These are phyloP conservation scores for Neofusicoccum laricinum DNA, from an alignment of 2,329 filamentous ascomycete species.

Conservation along the genomic window DNA sequence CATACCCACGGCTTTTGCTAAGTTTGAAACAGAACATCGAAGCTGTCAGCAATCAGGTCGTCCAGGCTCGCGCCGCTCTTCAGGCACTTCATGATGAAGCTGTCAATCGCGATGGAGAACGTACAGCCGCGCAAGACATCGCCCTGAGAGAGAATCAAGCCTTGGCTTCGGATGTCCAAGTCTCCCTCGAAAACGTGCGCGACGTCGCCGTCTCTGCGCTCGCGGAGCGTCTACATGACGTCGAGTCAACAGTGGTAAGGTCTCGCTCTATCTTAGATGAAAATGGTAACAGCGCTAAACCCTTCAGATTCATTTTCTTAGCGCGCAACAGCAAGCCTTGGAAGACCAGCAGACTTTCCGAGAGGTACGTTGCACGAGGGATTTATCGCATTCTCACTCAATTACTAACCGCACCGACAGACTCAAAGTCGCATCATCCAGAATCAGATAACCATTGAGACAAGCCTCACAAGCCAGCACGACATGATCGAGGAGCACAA, in stretches of 20 bases:
- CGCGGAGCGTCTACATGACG: not conserved
- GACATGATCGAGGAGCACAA: conserved; percentile 7
- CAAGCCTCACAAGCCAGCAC: not conserved
- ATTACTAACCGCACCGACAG: not conserved
- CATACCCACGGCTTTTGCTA: not conserved
- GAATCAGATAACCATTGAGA: not conserved
- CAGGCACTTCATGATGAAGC: conserved; percentile 5
- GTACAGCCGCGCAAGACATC: not conserved
- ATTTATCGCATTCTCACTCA: not conserved
- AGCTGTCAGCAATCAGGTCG: conserved; percentile 22
- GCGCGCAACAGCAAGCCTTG: not conserved
- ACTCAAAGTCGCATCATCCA: conserved; percentile 1
- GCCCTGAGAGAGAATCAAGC: not conserved
- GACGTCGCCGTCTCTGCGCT: not conserved
- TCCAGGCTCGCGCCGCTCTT: not conserved
- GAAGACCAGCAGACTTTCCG: not conserved
- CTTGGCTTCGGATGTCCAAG: not conserved
- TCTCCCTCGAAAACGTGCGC: not conserved
- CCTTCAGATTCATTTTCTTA: not conserved
- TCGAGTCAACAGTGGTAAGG: not conserved
- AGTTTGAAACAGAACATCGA: conserved; percentile 8
- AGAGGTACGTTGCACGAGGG: not conserved
- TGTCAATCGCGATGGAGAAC: not conserved
- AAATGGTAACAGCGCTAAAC: not conserved
- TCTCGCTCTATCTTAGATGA: too few species aligned